Base-by-base conservation (phyloP, 495 filamentous ascomycete genomes). In the Xylaria curta region DNA sequence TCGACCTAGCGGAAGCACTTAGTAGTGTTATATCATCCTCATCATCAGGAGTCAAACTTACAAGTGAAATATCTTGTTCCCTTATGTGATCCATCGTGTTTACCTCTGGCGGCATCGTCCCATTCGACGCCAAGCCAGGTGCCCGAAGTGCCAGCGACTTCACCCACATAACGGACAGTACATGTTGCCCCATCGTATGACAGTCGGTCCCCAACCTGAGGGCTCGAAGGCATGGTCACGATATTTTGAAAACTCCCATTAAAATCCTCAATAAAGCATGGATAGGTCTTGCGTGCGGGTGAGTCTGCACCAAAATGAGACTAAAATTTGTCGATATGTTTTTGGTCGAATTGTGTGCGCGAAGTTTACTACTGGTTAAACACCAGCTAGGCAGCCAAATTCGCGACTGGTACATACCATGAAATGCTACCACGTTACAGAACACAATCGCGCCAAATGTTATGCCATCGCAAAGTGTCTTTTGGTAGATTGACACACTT, bases 51-150 rank as follows among this genome's bases (percentile, higher is more conserved):
- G n/a, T n/a, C n/a, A n/a, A 9, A 76, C 81, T 69, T 85, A 97
- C 95, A 97, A 74, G 86, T 85, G 75, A 98, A 98, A 78, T 98
- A 98, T 68, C 86, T 89, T 73, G 88, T 83, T 61, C 92, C 94
- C 31, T 89, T 89, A 82, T 95, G 89, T 68, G 90, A 89, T 12
- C 97, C 96, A 71, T 93, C 88, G 82, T 99, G 94, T 83, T 97
- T 98, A 40, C 96, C 97, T 76, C 94, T 85, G 51, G 82, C 84
- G 66, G 89, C 84, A 76, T 97, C 92, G 81, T 98, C 96, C 97
- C 97, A 99, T 85, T 99, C 96, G 24, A 98, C 94, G 33, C 96
- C 96, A 24, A 99, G 84, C 97, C 96, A 98, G 76, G 87, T 85
- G 40, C 93, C 94, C 26, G 87, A 83, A 24, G 94, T 96, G 47